phyloP scores from a whole-genome alignment of 1,284 basidiomycete species.

The Boletellus dicymbophilus region DNA sequence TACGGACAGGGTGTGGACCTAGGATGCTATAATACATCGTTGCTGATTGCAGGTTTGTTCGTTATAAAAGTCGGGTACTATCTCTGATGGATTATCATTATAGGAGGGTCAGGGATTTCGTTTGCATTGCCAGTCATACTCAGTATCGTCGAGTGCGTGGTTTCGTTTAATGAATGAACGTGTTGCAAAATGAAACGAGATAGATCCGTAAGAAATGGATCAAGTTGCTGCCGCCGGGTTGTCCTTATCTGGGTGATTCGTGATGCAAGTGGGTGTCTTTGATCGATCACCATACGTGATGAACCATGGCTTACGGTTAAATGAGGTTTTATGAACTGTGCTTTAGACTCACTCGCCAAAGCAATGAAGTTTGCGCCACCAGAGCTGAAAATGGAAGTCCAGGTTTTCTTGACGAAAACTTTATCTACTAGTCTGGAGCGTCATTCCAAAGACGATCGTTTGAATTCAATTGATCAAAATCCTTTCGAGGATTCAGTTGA shows the following conservation, averaged over 20 bases:
- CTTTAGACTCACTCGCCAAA: conserved; percentile 27
- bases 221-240: not conserved
- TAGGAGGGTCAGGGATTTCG: not conserved
- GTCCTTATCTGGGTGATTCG: not conserved
- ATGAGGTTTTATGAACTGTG: conserved; percentile 2
- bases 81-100: not conserved
- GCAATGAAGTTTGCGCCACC: conserved; percentile 20
- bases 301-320: not conserved
- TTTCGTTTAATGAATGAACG: not conserved
- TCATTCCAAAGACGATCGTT: not conserved
- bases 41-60: not conserved
- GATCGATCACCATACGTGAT: not conserved
- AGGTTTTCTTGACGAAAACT: conserved; percentile 19
- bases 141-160: not conserved
- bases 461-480: not conserved
- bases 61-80: not conserved
- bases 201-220: not conserved
- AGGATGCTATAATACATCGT: not conserved
- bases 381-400: conserved; percentile 22
- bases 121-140: not conserved
- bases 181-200: not conserved
- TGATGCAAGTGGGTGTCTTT: not conserved
- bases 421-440: not conserved
- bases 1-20: not conserved
- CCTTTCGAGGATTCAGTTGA: not conserved